Conservation (phyloP, 495 filamentous ascomycete species). For the Xeromyces bisporus region DNA sequence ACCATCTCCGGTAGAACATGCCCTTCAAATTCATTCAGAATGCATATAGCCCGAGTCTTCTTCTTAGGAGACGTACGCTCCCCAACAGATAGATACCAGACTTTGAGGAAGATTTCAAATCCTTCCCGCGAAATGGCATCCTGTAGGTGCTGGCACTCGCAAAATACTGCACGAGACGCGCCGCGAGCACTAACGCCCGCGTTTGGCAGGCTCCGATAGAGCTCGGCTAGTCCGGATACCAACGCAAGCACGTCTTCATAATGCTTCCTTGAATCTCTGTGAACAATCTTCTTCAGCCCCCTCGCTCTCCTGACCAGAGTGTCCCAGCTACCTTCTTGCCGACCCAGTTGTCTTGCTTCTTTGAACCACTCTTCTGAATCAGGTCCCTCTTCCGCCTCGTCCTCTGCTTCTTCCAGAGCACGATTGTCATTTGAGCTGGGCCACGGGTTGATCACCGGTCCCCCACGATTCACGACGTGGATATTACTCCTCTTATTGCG, state of each 20-base stretch:
- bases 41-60: neutral
- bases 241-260: slow-evolving; percentile 1
- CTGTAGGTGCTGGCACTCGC: slow-evolving; percentile 4
- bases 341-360: slow-evolving; percentile 3
- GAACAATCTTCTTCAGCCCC: neutral
- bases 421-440: too few relatives aligned
- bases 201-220: neutral
- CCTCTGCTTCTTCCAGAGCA: too few relatives aligned
- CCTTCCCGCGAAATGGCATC: slow-evolving; percentile 3
- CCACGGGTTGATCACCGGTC: too few relatives aligned
- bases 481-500: too few relatives aligned
- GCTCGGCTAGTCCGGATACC: neutral
- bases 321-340: slow-evolving; percentile 5
- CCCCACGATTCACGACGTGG: too few relatives aligned
- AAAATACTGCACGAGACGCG: neutral
- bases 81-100: slow-evolving; percentile 1
- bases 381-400: too few relatives aligned
- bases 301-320: slow-evolving; percentile 1
- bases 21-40: slow-evolving; percentile 11
- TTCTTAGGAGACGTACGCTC: neutral
- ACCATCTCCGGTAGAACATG: slow-evolving; percentile 10
- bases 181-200: neutral
- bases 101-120: slow-evolving; percentile 2
- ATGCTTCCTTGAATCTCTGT: neutral
- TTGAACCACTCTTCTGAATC: slow-evolving; percentile 1